Percentiles rank a stretch among this genome's conserved stretches.
Conservation (phyloP, 306 rosid genomes). For the Inga leiocalycina region DNA sequence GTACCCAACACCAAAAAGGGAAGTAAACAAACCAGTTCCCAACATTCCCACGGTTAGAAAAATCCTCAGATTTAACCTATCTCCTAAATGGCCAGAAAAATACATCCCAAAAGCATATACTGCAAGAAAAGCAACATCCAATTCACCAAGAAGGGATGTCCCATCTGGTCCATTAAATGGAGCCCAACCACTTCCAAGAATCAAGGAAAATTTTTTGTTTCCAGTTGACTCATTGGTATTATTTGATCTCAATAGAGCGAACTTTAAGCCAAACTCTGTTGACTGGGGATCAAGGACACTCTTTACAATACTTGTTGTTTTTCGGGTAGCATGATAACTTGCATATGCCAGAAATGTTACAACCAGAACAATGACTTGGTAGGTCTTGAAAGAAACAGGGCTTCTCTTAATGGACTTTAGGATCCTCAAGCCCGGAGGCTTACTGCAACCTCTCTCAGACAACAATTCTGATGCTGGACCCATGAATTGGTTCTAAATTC, state of each 20-base stretch:
- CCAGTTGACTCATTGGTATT: slow-evolving; percentile 31
- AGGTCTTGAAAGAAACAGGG: slow-evolving; percentile 76
- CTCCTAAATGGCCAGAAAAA: slow-evolving; percentile 95
- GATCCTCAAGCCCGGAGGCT: slow-evolving; percentile 63
- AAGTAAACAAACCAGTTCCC: slow-evolving; percentile 89
- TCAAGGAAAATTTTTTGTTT: slow-evolving; percentile 37
- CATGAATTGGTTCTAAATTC: slow-evolving; percentile 42
- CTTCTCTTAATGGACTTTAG: slow-evolving; percentile 60
- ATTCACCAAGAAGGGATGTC: slow-evolving; percentile 80
- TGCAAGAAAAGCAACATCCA: slow-evolving; percentile 91
- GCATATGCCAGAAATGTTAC: slow-evolving; percentile 89
- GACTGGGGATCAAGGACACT: slow-evolving; percentile 92
- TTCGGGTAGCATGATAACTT: slow-evolving; percentile 89
- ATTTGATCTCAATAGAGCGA: slow-evolving; percentile 36
- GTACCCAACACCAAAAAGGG: slow-evolving; percentile 81
- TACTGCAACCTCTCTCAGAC: slow-evolving; percentile 40
- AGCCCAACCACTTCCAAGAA: slow-evolving; percentile 80
- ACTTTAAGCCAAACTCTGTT: slow-evolving; percentile 41
- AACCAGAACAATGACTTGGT: slow-evolving; percentile 78
- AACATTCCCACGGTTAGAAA: slow-evolving; percentile 89
- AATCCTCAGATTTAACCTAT: slow-evolving; percentile 74
- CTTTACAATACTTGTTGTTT: slow-evolving; percentile 92
- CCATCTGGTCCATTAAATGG: slow-evolving; percentile 85
- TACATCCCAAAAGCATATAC: slow-evolving; percentile 93
- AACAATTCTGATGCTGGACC: slow-evolving; percentile 53